Base-by-base conservation (phyloP, 306 rosid species). In the Cajanus cajan region DNA sequence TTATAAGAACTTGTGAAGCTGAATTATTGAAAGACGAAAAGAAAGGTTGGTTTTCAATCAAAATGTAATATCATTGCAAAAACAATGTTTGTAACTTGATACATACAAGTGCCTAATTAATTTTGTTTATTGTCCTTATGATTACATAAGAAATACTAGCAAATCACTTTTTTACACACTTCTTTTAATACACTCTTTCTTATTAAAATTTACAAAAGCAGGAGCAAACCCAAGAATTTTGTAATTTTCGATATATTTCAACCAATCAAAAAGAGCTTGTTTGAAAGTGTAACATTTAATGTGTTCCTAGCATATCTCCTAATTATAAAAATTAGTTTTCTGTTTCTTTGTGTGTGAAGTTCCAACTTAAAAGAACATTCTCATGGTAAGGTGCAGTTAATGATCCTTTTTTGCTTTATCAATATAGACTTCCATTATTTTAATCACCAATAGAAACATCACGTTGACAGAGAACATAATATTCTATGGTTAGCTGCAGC, bases 401-500 rank as follows among this genome's bases (percentile, higher is more conserved):
- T n/a, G 87, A 83, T 73, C 88, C 90, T 0, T 86, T 86, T 81
- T 65, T 86, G 89, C 41, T 84, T 89, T 84, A 80, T 77, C 70
- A 63, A 68, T 39, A 58, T 37, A 80, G 7, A 48, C 24, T 16
- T 31, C 34, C 1, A 28, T 1, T 1, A 31, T 6, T 34, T 54
- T 6, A 39, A 36, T 31, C 4, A 10, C 13, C 61, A 58, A 58
- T 55, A 55, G 15, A 22, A 59, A 4, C 37, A 57, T 57, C 64
- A 12, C 12, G 21, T 21, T 22, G 34, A 55, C 37, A 10, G 18
- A 24, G 37, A 57, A 25, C 11, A 24, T 57, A 57, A 4, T 16
- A 57, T 57, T 57, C 37, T 8, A 25, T 24, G 37, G 36, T 57
- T 10, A 18, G 1, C 25, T 52, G 16, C 14, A 57, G 88, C 88